Base-by-base conservation (phyloP, 345 rosid genomes). In the Euphorbia tirucalli region DNA sequence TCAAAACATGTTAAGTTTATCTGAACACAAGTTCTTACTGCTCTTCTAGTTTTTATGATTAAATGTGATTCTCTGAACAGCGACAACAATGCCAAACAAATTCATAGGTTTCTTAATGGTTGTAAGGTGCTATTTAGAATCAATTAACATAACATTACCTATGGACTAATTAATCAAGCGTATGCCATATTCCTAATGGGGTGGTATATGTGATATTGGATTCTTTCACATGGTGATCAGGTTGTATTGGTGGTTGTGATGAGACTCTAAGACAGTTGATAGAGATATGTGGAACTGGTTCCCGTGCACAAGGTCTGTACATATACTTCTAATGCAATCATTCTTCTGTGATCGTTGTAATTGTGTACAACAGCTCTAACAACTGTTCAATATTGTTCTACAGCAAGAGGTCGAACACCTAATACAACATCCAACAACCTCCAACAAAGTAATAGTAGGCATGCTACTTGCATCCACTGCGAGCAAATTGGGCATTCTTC, bases 241-340 rank as follows among this genome's bases (percentile, higher is more conserved):
- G 98, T 72, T 92, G 98, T 80, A 77, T 94, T 63, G 98, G 98
- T 75, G 96, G 96, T 52, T 94, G 98, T 66, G 98, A 94, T 75
- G 90, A 84, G 43, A 89, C 78, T 31, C 92, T 90, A 31, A 89
- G 81, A 68, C 92, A 92, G 75, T 74, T 94, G 77, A 88, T 77
- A 75, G 96, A 92, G 73, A 90, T 92, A 65, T 94, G 98, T 76
- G 98, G 97, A 83, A 92, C 97, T 31, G 98, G 97, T 69, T 81
- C 93, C 60, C 97, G 97, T 43, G 67, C 79, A 81, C 82, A 88
- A 92, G 98, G 98, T 94, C 39, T 66, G 79, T 65, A 10, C 41
- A 15, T n/a, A 39, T 69, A 5, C 15, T 22, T 31, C 60, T 61
- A 3, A 32, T 61, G n/a, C 13, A 9, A 18, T 25, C 11, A n/a